Evolutionary conservation across 495 filamentous ascomycete species (phyloP), one percentile per base, ranked within the genome.

Genomic region (Achaetomiella virescens): DNA sequence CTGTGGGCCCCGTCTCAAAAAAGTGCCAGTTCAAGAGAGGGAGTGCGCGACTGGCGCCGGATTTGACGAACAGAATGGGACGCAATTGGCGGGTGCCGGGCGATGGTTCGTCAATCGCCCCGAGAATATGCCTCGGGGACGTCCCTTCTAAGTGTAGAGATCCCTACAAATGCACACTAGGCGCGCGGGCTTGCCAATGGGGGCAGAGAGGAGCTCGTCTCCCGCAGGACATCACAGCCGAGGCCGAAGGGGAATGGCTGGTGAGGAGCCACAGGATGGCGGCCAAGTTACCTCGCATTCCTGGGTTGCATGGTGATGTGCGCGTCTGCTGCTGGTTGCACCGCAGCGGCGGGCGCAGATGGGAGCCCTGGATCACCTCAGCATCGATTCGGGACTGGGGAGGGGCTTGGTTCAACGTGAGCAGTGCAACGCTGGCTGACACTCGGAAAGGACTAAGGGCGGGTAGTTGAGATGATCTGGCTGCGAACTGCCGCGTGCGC

Each of bases 281-380:
- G 25, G 66, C 61, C 66, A 69, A 63, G 66, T 67, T 55, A 62
- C 63, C 65, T 61, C 58, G 60, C 62, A 60, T 56, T 55, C 40
- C 58, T 62, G 58, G 51, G 59, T 9, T 31, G 27, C 27, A 9
- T 31, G 5, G 27, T 31, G 27, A 5, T 38, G 54, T 50, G n/a
- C n/a, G n/a, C n/a, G 44, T 50, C 25, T 33, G 45, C 40, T 56
- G 54, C 40, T 56, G 54, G 46, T 37, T 44, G 22, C 43, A 48
- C 43, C 36, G 21, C 31, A 52, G 42, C 36, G 43, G 52, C 40
- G 4, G 18, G 15, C n/a, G 20, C 22, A 37, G 25, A 4, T 37
- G 20, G 21, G 31, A 38, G 36, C 36, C 27, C 27, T 31, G 14
- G 24, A 42, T 38, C 49, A 42, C 37, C 15, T 41, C 38, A 15